Evolutionary conservation across 2,329 filamentous ascomycete genomes (phyloP).

Genomic region (Aspergillus thermomutatus): DNA sequence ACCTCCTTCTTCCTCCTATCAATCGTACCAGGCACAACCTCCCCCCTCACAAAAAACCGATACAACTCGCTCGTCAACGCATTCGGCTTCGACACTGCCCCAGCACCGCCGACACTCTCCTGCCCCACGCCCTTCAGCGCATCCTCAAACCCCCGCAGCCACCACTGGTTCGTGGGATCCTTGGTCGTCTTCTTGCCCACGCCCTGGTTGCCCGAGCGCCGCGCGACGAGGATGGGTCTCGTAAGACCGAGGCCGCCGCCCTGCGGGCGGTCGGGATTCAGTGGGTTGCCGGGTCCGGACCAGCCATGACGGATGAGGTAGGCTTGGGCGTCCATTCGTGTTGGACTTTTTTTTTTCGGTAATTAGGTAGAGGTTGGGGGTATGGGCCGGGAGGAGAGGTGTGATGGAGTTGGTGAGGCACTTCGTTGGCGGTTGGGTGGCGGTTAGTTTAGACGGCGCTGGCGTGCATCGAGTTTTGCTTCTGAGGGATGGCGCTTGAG

Average conservation of each 20-base stretch:
- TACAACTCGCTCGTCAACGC: conserved; percentile 61
- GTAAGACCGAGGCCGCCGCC: conserved; percentile 69
- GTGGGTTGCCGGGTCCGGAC: conserved; percentile 82
- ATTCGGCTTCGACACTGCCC: conserved; percentile 45
- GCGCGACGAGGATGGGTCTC: conserved; percentile 76
- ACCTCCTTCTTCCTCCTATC: conserved; percentile 19
- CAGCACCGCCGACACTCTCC: conserved; percentile 59
- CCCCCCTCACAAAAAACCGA: conserved; percentile 78
- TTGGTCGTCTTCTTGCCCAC: conserved; percentile 71
- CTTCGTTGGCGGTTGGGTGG: background rate
- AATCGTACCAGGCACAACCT: conserved; percentile 68
- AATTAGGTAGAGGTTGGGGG: no score
- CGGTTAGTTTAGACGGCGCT: background rate
- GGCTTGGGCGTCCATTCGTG: conserved; percentile 74
- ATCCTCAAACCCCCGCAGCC: conserved; percentile 91
- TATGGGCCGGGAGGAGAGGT: background rate
- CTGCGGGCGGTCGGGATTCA: conserved; percentile 63
- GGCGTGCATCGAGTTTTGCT: background rate
- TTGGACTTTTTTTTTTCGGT: background rate
- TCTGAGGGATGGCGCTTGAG: background rate
- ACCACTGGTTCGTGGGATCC: conserved; percentile 80
- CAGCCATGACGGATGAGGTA: conserved; percentile 85
- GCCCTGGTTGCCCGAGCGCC: conserved; percentile 77
- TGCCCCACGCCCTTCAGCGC: conserved; percentile 72
- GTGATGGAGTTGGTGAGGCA: background rate